Evolutionary conservation across 192 early-diverging fungal genomes (phyloP), one percentile per base, ranked within the genome.

Genomic region (Kickxella alabastrina): DNA sequence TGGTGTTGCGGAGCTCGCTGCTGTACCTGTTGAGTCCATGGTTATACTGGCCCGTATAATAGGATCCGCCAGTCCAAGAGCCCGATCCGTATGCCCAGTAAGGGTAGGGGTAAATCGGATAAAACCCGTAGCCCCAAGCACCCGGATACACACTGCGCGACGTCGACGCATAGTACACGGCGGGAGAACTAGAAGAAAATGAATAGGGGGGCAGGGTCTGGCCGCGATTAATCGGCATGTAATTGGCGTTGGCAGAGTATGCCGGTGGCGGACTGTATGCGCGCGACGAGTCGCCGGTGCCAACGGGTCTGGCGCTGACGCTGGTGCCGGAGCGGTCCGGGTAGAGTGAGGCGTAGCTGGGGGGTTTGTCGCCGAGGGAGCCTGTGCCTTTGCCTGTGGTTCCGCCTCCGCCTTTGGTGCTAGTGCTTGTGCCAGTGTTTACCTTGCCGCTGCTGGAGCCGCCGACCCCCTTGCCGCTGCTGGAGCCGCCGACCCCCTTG

Each of bases 61-160:
- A 75, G 4, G 64, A 34, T 0, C 59, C 25, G 7, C 56, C 60
- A 1, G 31, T 13, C 41, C 34, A 75, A 15, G 12, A 25, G 27
- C 71, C 71, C n/a, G 46, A 38, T 9, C 64, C 71, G 27, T 75
- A 75, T 22, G 71, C 71, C 71, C 71, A 75, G 36, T 32, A 75
- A 5, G 71, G 71, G 19, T 75, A 75, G 9, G 71, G 71, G 28
- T 55, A 75, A 6, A 75, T 51, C 2, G 71, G 71, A 29, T 75
- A 75, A 22, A 51, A 75, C 9, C 71, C 71, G 28, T 75, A 75
- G 15, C 71, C 71, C 71, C 71, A 75, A 1, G 71, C 63, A 0
- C 71, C 71, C 25, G 64, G 54, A 43, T 75, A 75, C 25, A 29
- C 15, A 3, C 29, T 39, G 14, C 71, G 50, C 28, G 52, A 41